Conservation (phyloP, 768 basidiomycete genomes). For the Leccinum subgranulosum region DNA sequence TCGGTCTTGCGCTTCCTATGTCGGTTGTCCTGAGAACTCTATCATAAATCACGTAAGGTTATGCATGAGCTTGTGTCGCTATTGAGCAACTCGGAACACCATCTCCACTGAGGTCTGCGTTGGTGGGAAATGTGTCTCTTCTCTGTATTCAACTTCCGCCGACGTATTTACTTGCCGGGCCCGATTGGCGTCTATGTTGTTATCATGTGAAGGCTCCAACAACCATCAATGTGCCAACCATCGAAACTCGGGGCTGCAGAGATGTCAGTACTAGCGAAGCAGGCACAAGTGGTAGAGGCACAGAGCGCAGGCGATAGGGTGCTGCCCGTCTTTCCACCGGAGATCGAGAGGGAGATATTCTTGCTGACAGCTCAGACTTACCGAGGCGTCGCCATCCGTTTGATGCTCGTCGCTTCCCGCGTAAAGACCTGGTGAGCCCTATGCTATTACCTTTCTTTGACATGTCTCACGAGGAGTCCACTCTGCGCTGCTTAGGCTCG, state of each 20-base stretch:
- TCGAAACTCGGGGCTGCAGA: not conserved
- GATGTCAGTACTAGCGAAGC: not conserved
- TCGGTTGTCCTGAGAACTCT: too few species aligned
- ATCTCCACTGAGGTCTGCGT: too few species aligned
- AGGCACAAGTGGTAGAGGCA: not conserved
- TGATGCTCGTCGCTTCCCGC: conserved; percentile 17
- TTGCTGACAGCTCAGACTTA: conserved; percentile 6
- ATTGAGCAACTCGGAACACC: too few species aligned
- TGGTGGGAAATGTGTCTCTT: too few species aligned
- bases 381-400: conserved; percentile 12
- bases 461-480: not conserved
- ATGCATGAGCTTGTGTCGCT: too few species aligned
- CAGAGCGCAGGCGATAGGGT: not conserved
- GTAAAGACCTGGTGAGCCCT: conserved; percentile 15
- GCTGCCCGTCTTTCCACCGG: conserved; percentile 15
- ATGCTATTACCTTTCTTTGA: not conserved
- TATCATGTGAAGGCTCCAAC: too few species aligned
- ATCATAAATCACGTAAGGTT: too few species aligned
- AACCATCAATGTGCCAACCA: not conserved
- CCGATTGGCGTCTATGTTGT: too few species aligned
- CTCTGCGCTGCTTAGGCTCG: conserved; percentile 13
- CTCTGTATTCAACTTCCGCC: too few species aligned
- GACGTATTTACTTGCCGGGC: too few species aligned
- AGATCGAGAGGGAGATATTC: conserved; percentile 21
- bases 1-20: too few species aligned